Evolutionary conservation across 1,284 basidiomycete species (phyloP), one percentile per base, ranked within the genome.

Genomic region (Melampsora abietis-canadensis): DNA sequence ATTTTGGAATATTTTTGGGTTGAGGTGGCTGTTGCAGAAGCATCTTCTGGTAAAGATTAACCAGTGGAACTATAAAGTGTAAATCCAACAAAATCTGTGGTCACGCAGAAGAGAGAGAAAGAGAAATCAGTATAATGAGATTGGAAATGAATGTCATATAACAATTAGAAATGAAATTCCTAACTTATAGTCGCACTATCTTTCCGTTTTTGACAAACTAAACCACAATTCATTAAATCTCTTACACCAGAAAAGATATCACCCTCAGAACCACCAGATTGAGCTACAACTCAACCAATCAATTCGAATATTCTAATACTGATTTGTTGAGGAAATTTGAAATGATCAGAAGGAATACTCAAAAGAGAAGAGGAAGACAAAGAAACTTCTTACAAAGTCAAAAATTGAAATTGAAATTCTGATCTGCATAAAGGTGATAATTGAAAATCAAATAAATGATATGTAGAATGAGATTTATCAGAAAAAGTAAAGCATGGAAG

Each of bases 141-240:
- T 15, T 46, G 4, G 14, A 66, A 47, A 24, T 24, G 48, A 10
- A 30, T 59, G 5, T 34, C n/a, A n/a, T n/a, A n/a, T n/a, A n/a
- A n/a, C n/a, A n/a, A 51, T 19, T 44, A 60, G 37, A 37, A 37
- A 31, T 44, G 24, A 24, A 40, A 7, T 2, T 24, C 54, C 24
- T n/a, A 27, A 68, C 67, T 68, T 30, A 68, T 68, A 6, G 60
- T 57, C 0, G 67, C 40, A 57, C 67, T 68, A 0, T 51, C 15
- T 21, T 57, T 48, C 67, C 67, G 61, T 44, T 68, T 68, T 19
- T 68, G 48, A 46, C 34, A 68, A 15, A 68, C 67, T 59, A 68
- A 46, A 24, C 51, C 67, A 60, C 67, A 68, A 19, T 60, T 68
- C 37, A 68, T 51, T 6, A 68, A 37, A 54, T 68, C 67, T 44